These are phyloP conservation scores for Aspergillus sp. DNA, from an alignment of 2,329 filamentous ascomycete genomes.

Conservation along the genomic window DNA sequence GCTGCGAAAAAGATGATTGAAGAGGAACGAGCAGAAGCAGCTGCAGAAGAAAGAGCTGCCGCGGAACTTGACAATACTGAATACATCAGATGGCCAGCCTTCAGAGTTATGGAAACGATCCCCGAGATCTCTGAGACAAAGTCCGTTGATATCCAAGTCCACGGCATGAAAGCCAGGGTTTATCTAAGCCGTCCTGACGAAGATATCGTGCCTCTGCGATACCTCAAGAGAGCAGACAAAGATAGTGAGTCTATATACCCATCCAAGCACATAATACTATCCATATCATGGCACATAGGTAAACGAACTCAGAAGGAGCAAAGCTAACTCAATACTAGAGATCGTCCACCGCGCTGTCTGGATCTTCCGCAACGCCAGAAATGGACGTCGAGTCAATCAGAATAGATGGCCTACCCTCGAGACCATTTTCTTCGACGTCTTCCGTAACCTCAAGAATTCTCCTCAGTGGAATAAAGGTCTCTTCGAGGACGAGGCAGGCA, in stretches of 20 bases:
- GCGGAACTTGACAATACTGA: too few relatives aligned
- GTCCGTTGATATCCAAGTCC: slow-evolving; percentile 20
- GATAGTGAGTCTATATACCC: slow-evolving; percentile 18
- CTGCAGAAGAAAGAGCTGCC: too few relatives aligned
- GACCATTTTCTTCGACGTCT: slow-evolving; percentile 27
- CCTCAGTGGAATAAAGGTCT: slow-evolving; percentile 22
- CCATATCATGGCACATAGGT: neutral
- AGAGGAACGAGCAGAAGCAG: too few relatives aligned
- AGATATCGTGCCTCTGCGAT: slow-evolving; percentile 25
- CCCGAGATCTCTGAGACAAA: neutral
- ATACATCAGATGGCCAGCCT: neutral
- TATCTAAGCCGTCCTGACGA: slow-evolving; percentile 22
- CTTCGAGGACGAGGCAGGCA: slow-evolving; percentile 20
- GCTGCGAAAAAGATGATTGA: too few relatives aligned
- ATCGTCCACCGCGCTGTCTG: slow-evolving; percentile 22
- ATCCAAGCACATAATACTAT: neutral
- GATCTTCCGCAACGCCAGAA: slow-evolving; percentile 24
- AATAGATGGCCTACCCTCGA: slow-evolving; percentile 26
- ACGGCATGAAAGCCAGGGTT: slow-evolving; percentile 24
- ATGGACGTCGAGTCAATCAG: slow-evolving; percentile 23
- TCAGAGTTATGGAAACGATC: neutral
- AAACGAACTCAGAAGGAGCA: neutral
- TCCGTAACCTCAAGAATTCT: slow-evolving; percentile 25
- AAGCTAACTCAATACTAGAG: slow-evolving; percentile 15
- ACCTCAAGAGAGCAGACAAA: slow-evolving; percentile 21